Evolutionary conservation across 345 rosid genomes (phyloP).

Genomic region (Bretschneidera sinensis): DNA sequence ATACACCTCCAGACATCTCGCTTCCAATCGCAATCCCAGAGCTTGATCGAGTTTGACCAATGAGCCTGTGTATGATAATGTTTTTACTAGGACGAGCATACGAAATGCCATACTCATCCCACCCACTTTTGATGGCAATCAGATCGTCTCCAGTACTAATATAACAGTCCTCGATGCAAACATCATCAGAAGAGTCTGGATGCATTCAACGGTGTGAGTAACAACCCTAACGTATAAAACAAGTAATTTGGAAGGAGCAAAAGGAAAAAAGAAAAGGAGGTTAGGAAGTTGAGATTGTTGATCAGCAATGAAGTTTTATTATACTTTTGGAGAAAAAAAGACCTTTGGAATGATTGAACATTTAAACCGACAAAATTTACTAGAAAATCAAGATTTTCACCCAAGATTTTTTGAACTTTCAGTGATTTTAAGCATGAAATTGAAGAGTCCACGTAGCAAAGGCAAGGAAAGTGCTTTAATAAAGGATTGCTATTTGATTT

Average conservation of each 20-base stretch:
- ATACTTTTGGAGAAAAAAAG: neutral
- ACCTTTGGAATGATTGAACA: neutral
- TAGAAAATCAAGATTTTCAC: neutral
- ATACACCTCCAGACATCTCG: constrained; percentile 99
- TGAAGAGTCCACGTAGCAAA: neutral
- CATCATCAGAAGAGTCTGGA: constrained; percentile 82
- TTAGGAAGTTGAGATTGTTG: neutral
- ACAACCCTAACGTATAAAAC: neutral
- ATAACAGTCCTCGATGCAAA: constrained; percentile 87
- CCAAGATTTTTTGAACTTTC: neutral
- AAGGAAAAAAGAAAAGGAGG: neutral
- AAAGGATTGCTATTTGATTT: neutral
- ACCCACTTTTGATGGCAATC: constrained; percentile 88
- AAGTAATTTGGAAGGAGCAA: too few relatives aligned
- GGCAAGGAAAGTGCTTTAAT: neutral
- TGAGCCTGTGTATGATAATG: constrained; percentile 59
- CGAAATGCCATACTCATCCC: constrained; percentile 93
- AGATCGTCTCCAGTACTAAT: constrained; percentile 93
- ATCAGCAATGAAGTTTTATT: neutral
- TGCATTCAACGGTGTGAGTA: constrained; percentile 14
- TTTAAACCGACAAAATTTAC: neutral
- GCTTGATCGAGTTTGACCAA: constrained; percentile 62
- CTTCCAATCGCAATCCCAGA: constrained; percentile 93
- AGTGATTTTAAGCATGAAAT: neutral
- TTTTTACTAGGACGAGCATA: constrained; percentile 76